Base-by-base conservation (phyloP, 106 monocot genomes). In the Dactylorhiza incarnata region DNA sequence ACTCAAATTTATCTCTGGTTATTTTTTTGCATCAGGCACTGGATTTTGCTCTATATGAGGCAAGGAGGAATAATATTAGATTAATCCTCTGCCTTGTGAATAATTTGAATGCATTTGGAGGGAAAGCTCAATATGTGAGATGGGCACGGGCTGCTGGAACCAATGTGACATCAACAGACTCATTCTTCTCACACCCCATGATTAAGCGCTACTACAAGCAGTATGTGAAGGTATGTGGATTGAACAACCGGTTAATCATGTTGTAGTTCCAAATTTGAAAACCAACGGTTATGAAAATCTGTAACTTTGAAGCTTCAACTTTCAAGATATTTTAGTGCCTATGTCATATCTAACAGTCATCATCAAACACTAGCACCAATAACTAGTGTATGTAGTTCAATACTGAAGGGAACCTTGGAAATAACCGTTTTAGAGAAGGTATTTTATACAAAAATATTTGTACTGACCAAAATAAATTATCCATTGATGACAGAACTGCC, bases 21-120 rank as follows among this genome's bases (percentile, higher is more conserved):
- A 68, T 45, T 17, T 61, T 9, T 72, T 44, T 19, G 19, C 9
- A 23, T 69, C 71, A 93, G 95, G 90, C 83, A 13, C 83, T 93
- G 81, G 95, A 96, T 84, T 96, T 80, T 85, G 84, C 91, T 45
- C 83, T 96, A 68, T 89, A 89, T 79, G 93, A 96, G 81, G 93
- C 95, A 22, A 87, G 93, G 82, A 90, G 87, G 79, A 88, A 85
- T n/a, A 53, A 80, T 25, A 49, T 96, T 26, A 82, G 93, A 52
- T 53, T 96, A 75, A 91, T 96, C 67, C 88, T 96, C 44, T 89
- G 80, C 58, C 93, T 93, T 43, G 90, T 93, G 23, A 96, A 96
- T 73, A 93, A 96, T 73, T 87, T 93, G 43, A 54, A 83, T 74
- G 82, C 77, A 17, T 93, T 90, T 80, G 95, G 93, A 7, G 95